These are phyloP conservation scores for Pythium insidiosum DNA, from an alignment of 352 stramenopile genomes.

Conservation along the genomic window DNA sequence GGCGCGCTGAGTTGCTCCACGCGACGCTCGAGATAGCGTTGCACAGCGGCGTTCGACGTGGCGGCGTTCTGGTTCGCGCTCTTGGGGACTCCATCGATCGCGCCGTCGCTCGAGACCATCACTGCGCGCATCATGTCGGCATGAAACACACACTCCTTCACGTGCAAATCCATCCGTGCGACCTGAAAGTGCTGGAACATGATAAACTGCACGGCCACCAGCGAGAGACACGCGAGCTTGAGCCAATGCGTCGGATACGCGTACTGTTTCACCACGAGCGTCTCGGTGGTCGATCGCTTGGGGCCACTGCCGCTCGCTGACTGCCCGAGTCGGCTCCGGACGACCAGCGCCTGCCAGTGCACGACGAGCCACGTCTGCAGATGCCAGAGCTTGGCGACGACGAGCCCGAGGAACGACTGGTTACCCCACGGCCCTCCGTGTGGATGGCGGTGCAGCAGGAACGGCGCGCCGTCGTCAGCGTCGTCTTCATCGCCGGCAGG, in stretches of 20 bases:
- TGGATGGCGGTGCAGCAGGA: background rate
- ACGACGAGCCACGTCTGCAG: constrained; percentile 12
- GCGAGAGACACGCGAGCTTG: constrained; percentile 38
- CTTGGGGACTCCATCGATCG: too few species aligned
- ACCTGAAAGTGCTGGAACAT: constrained; percentile 44
- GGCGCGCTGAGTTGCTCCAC: constrained; percentile 49
- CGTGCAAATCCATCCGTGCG: constrained; percentile 34
- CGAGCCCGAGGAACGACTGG: constrained; percentile 1
- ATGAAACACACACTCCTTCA: constrained; percentile 62
- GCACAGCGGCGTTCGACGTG: constrained; percentile 15
- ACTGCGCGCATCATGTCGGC: constrained; percentile 30
- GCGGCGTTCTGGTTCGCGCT: too few species aligned
- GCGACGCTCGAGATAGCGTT: constrained; percentile 46
- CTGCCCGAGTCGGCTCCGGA: constrained; percentile 12
- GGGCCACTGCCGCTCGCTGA: constrained; percentile 8
- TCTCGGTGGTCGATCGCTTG: constrained; percentile 10
- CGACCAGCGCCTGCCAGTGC: constrained; percentile 11
- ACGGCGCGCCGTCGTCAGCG: background rate
- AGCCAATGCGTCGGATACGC: constrained; percentile 62
- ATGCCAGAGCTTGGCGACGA: constrained; percentile 10
- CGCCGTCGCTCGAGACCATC: constrained; percentile 18
- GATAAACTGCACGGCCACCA: constrained; percentile 36
- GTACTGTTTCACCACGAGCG: constrained; percentile 42
- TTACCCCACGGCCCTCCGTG: background rate
- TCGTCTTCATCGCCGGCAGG: too few species aligned